phyloP scores from a whole-genome alignment of 306 rosid genomes.

The Geum urbanum region DNA sequence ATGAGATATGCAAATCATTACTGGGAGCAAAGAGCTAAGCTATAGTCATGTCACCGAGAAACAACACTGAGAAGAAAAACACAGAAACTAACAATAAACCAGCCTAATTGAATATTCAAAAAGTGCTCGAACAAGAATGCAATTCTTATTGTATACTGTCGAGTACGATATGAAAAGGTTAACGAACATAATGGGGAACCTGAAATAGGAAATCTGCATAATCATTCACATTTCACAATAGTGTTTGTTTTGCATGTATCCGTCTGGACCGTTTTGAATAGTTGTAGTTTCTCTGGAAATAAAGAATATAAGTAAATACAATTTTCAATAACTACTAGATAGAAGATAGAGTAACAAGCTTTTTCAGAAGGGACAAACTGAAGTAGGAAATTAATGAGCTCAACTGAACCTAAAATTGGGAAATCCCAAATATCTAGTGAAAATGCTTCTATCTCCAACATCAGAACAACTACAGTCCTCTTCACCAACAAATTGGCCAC shows the following conservation, averaged over 20 bases:
- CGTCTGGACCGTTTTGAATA: conserved; percentile 46
- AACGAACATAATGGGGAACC: conserved; percentile 38
- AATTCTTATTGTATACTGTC: background rate
- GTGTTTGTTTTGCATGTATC: conserved; percentile 40
- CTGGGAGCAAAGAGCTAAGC: background rate
- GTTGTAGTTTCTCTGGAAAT: conserved; percentile 49
- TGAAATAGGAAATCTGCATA: conserved; percentile 73
- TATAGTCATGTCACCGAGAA: background rate
- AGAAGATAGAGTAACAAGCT: background rate
- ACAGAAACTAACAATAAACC: background rate
- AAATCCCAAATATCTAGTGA: background rate
- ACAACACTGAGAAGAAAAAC: background rate
- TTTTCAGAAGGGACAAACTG: background rate
- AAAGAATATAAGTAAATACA: conserved; percentile 16
- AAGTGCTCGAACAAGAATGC: background rate
- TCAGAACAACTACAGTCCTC: background rate
- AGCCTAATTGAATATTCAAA: background rate
- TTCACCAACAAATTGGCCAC: background rate
- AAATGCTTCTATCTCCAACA: background rate
- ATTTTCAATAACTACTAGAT: conserved; percentile 1
- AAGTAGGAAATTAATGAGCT: background rate
- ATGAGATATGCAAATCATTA: background rate
- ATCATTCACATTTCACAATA: conserved; percentile 44
- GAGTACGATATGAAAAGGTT: background rate
- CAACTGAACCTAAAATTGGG: conserved; percentile 2